phyloP scores from a whole-genome alignment of 805 yeast genomes.

The Suhomyces sp. region DNA sequence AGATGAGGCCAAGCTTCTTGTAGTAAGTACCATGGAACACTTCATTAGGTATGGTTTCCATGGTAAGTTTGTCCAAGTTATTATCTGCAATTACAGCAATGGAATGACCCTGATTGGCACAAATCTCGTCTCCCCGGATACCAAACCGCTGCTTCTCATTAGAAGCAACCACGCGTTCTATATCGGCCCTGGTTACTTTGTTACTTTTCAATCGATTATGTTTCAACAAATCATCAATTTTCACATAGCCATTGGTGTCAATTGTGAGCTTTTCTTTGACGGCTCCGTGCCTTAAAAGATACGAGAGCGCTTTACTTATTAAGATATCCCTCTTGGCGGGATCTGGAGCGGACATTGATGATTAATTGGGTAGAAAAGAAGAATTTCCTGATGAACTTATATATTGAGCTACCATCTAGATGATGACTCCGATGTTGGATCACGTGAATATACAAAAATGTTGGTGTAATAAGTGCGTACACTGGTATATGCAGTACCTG shows the following conservation, averaged over 20 bases:
- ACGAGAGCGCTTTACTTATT: slow-evolving; percentile 74
- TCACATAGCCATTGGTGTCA: slow-evolving; percentile 65
- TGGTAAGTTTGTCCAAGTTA: slow-evolving; percentile 34
- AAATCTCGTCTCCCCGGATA: slow-evolving; percentile 44
- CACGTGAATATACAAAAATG: too few species aligned
- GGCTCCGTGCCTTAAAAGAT: slow-evolving; percentile 86
- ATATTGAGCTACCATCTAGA: too few species aligned
- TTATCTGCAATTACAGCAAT: slow-evolving; percentile 47
- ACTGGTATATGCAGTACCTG: too few species aligned
- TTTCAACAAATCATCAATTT: slow-evolving; percentile 49
- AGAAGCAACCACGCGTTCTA: slow-evolving; percentile 56
- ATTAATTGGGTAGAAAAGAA: too few species aligned
- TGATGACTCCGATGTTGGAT: too few species aligned
- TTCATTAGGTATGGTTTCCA: slow-evolving; percentile 45
- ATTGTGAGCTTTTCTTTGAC: slow-evolving; percentile 61
- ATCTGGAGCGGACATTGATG: slow-evolving; percentile 10
- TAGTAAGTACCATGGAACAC: slow-evolving; percentile 81
- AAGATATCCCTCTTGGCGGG: slow-evolving; percentile 41
- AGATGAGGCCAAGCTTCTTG: slow-evolving; percentile 47
- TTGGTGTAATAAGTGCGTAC: too few species aligned
- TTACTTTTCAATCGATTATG: slow-evolving; percentile 60
- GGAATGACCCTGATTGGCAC: slow-evolving; percentile 95
- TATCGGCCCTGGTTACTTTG: slow-evolving; percentile 54
- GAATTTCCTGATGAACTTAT: too few species aligned
- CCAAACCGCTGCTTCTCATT: slow-evolving; percentile 75